Conservation (phyloP, 2,329 filamentous ascomycete species). For the Beauveria asiatica region DNA sequence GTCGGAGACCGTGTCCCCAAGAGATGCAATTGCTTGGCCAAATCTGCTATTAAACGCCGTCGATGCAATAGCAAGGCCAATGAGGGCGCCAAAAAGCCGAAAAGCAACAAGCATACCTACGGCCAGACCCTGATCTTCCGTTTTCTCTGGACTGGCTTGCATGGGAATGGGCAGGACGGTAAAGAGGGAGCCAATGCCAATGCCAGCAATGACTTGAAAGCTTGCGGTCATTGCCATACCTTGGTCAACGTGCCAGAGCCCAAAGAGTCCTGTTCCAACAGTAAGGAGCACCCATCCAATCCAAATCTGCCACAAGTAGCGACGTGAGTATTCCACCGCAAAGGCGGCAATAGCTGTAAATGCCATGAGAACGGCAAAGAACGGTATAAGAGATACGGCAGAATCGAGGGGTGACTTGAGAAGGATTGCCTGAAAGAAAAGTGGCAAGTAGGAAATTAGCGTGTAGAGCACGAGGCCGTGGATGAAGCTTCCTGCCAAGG, state of each 20-base stretch:
- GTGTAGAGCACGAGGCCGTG: conserved; percentile 24
- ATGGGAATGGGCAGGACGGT: neutral
- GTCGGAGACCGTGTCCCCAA: neutral
- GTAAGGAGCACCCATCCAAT: neutral
- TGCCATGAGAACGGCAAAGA: conserved; percentile 13
- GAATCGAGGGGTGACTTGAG: conserved; percentile 21
- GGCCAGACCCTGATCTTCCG: neutral
- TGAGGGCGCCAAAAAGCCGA: neutral
- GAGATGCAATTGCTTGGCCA: neutral
- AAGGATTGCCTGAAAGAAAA: conserved; percentile 26
- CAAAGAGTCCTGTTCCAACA: neutral
- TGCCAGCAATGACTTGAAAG: neutral
- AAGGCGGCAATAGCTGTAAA: conserved; percentile 7
- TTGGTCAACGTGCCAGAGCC: neutral
- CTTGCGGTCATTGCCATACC: neutral
- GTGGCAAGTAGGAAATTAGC: conserved; percentile 23
- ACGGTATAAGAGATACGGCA: conserved; percentile 21
- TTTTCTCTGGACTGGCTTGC: neutral
- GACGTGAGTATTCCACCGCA: neutral
- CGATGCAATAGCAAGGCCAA: neutral
- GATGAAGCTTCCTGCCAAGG: conserved; percentile 20
- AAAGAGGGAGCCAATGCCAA: neutral
- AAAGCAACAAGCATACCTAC: neutral
- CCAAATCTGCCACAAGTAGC: neutral
- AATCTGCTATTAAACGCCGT: neutral